Base-by-base conservation (phyloP, 805 yeast species). In the Wickerhamomyces chambardii region DNA sequence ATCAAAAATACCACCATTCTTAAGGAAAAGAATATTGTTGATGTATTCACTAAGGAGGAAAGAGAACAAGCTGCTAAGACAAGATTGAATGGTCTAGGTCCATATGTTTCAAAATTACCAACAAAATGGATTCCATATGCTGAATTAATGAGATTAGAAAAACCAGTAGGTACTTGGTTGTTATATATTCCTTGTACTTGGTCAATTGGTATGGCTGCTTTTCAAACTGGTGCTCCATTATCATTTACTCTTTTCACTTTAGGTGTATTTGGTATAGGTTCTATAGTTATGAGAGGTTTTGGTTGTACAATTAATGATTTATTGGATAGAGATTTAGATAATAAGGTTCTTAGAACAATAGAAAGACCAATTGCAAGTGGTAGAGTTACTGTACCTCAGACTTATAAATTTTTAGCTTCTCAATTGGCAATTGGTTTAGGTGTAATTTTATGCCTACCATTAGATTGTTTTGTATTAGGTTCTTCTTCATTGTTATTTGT, bases 291-390 rank as follows among this genome's bases (percentile, higher is more conserved):
- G 95, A 73, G 99, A 56, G 96, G 97, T 19, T 97, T 96, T 2
- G 99, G 98, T 0, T 92, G 99, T 56, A 89, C 95, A 0, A 79
- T 92, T 36, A 92, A 92, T 55, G 99, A 92, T 58, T 65, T 90
- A 31, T 65, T 80, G 53, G 99, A 92, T 54, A 65, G 86, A 35
- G 68, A 90, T 40, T 64, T 89, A 33, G 99, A 92, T 51, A 68
- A 71, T 43, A 73, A 86, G 56, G 98, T 92, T 4, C 81, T 82
- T 8, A 71, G 99, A 44, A 90, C 97, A 3, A 73, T 78, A 33
- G 85, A 79, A 50, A 67, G 99, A 50, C 99, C 99, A n/a, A 69
- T 92, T 33, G 89, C 99, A 0, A 75, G 95, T 26, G 90, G 95
- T 0, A 66, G 89, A 42, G 87, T 92, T 15, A 51, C 79, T 1